These are phyloP conservation scores for Prasinococcaceae sp. DNA, from an alignment of 139 green algal genomes.

Conservation along the genomic window DNA sequence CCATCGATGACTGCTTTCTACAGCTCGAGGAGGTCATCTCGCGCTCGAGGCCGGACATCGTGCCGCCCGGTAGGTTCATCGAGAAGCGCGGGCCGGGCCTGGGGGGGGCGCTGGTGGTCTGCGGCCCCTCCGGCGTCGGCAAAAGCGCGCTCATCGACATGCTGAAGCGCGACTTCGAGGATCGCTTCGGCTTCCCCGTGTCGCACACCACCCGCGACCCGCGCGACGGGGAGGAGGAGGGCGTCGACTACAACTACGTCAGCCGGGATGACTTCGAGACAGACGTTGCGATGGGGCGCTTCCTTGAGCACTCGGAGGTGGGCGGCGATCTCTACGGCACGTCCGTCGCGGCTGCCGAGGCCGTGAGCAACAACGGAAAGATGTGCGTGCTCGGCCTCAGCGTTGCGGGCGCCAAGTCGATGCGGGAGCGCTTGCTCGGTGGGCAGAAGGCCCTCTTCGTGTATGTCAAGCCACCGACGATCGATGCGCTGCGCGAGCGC, in stretches of 20 bases:
- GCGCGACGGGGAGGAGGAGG: constrained; percentile 26
- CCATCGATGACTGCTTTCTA: constrained; percentile 23
- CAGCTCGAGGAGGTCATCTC: constrained; percentile 34
- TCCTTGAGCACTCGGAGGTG: constrained; percentile 34
- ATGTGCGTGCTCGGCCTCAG: constrained; percentile 12
- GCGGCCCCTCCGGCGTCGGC: constrained; percentile 32
- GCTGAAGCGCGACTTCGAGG: constrained; percentile 24
- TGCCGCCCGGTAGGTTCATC: not conserved
- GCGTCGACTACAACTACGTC: constrained; percentile 33
- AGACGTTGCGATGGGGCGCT: constrained; percentile 23
- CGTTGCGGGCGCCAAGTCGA: no score
- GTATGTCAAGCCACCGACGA: no score
- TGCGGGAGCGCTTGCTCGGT: no score
- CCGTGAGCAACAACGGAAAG: constrained; percentile 7
- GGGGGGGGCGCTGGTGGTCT: constrained; percentile 34
- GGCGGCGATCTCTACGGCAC: not conserved
- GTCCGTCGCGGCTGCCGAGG: not conserved
- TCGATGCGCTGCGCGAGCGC: no score
- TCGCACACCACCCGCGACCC: constrained; percentile 31
- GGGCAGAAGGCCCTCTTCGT: no score
- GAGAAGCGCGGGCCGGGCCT: no score
- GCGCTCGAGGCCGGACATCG: constrained; percentile 10
- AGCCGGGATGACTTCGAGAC: constrained; percentile 14
- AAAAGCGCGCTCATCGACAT: constrained; percentile 34
- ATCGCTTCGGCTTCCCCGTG: constrained; percentile 29